Base-by-base conservation (phyloP, 192 early-diverging fungal species). In the Podila minutissima region DNA sequence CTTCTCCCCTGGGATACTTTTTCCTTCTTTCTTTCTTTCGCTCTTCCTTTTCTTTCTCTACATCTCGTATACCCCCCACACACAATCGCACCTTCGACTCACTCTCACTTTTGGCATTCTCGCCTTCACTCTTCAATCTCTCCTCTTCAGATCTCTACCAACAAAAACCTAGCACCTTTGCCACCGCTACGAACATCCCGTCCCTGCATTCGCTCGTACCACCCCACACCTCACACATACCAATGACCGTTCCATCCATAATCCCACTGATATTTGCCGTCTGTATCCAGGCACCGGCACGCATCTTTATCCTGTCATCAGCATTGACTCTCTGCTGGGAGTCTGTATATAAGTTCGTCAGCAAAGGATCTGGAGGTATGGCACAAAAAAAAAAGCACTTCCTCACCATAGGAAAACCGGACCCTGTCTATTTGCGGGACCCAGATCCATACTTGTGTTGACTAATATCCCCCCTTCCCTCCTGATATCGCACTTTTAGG, bases 281-380 rank as follows among this genome's bases (percentile, higher is more conserved):
- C 58, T 69, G 57, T 9, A 13, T 71, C 33, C 64, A 71, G 50
- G 69, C 75, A 9, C 71, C 75, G 12, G 69, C 75, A 10, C 63
- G 53, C 0, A 58, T 28, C 20, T 24, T 58, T 58, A n/a, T n/a
- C 6, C 22, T 24, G 41, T 46, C 41, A 17, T 46, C 41, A 46
- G 41, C 41, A 46, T 13, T 46, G 3, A 13, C 41, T 46, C 41
- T 46, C 41, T 46, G 41, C 41, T 46, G 41, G 41, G 41, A 46
- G 41, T 46, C 41, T 46, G 41, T 46, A 1, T 46, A 46, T 46
- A 12, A 4, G 41, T 46, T 46, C 41, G 41, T 46, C 15, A 46
- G 41, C 41, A 46, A 46, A 17, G 41, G 41, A 46, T 46, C 41
- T 17, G 41, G 41, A 46, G 41, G 41, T 46, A 46, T 46, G 15